These are phyloP conservation scores for Penicillium sp. DNA, from an alignment of 2,329 filamentous ascomycete species.

Conservation along the genomic window DNA sequence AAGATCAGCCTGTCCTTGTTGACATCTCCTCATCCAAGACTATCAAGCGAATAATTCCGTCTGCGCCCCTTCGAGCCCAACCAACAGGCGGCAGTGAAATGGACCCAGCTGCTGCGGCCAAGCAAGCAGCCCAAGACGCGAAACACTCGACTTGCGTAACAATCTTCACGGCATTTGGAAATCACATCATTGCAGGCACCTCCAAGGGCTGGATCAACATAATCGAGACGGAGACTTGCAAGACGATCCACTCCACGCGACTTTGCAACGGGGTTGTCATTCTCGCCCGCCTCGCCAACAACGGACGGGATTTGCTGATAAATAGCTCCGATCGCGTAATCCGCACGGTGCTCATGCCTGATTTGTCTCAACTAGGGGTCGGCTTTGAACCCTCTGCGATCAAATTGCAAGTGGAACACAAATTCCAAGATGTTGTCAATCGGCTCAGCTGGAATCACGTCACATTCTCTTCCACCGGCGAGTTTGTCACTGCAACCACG, in stretches of 20 bases:
- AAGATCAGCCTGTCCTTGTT: constrained; percentile 84
- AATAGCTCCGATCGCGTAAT: constrained; percentile 95
- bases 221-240: constrained; percentile 72
- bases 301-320: constrained; percentile 80
- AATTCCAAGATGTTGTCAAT: constrained; percentile 97
- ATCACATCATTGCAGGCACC: constrained; percentile 86
- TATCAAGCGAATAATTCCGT: constrained; percentile 71
- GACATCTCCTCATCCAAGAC: constrained; percentile 67
- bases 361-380: constrained; percentile 50
- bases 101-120: constrained; percentile 57
- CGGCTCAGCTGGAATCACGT: constrained; percentile 94
- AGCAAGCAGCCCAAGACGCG: constrained; percentile 82
- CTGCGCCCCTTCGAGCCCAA: constrained; percentile 68
- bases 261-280: constrained; percentile 84
- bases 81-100: constrained; percentile 61
- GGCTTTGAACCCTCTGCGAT: constrained; percentile 77
- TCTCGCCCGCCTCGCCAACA: constrained; percentile 73
- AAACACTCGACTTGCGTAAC: constrained; percentile 93
- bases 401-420: constrained; percentile 88
- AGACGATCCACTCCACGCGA: constrained; percentile 83
- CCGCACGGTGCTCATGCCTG: constrained; percentile 82
- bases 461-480: constrained; percentile 85
- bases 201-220: constrained; percentile 96
- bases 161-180: constrained; percentile 76
- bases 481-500: constrained; percentile 93